Base-by-base conservation (phyloP, 2,329 filamentous ascomycete genomes). In the Cladosporium sp. region DNA sequence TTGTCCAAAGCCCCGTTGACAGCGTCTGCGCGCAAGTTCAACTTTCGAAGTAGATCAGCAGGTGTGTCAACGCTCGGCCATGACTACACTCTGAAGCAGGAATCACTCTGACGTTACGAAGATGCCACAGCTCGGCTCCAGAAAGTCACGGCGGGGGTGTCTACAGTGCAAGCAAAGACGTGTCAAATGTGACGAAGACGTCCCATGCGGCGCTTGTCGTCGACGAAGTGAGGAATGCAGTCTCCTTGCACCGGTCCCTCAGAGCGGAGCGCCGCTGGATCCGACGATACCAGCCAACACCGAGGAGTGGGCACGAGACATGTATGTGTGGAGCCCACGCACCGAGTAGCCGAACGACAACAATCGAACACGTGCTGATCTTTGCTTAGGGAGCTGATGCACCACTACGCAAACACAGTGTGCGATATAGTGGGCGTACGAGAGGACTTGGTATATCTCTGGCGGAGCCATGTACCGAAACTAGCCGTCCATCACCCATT, bases 131-230 rank as follows among this genome's bases (percentile, higher is more conserved):
- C 60, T 62, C 9, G 62, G 64, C 20, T 58, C 60, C 10, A 63
- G 58, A 52, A 68, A 68, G 56, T 61, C 60, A 13, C 60, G 64
- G 8, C 65, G 58, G 20, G 67, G 67, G n/a, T 69, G 67, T 55
- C 59, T 54, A 9, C 62, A 61, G 10, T 68, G 67, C 57, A 69
- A 69, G 49, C 51, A 53, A 17, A 61, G 66, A 36, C 58, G 65
- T 24, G 67, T 69, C 15, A 69, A 69, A 36, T 69, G 66, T 39
- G 63, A 68, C 32, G 67, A 69, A 51, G 48, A 56, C 36, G 48
- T 61, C 13, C 65, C 65, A 19, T 58, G 61, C 49, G 56, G 51
- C 56, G 64, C 62, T 40, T 67, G 65, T 48, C 34, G 40, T 3
- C 51, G 65, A 53, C 49, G 65, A 37, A 59, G 56, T 13, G 65